phyloP scores from a whole-genome alignment of 805 yeast species.

The Pichia phayaonensis region DNA sequence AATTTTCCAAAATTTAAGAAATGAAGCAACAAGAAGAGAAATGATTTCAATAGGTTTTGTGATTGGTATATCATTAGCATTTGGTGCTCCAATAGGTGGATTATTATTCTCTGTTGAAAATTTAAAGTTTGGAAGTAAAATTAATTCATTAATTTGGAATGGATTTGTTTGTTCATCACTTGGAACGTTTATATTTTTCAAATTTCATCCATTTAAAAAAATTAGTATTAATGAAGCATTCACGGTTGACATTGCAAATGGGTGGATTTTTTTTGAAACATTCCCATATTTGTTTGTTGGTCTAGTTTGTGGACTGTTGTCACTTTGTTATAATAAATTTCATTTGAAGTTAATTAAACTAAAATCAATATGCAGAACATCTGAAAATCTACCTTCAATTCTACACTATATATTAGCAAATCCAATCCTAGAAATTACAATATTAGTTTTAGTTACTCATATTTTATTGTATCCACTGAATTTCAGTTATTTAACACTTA shows the following conservation, averaged over 20 bases:
- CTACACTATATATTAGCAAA: neutral
- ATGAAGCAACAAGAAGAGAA: constrained; percentile 60
- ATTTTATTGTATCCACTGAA: constrained; percentile 45
- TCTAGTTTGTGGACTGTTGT: constrained; percentile 59
- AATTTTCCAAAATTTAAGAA: constrained; percentile 17
- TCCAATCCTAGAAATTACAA: neutral
- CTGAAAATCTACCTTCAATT: neutral
- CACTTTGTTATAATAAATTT: constrained; percentile 42
- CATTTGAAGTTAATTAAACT: constrained; percentile 37
- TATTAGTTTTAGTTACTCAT: constrained; percentile 40
- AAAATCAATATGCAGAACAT: constrained; percentile 14
- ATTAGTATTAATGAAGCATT: constrained; percentile 37
- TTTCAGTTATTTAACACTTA: constrained; percentile 42
- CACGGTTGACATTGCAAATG: constrained; percentile 59
- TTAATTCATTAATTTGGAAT: constrained; percentile 70
- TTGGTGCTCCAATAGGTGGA: constrained; percentile 84
- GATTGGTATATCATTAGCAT: constrained; percentile 79
- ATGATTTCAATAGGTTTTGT: constrained; percentile 69
- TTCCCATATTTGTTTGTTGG: constrained; percentile 71
- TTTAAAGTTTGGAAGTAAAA: constrained; percentile 53
- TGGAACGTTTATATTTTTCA: constrained; percentile 54
- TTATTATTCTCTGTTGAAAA: constrained; percentile 71
- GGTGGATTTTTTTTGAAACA: constrained; percentile 66
- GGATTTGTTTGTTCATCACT: constrained; percentile 74
- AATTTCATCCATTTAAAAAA: constrained; percentile 42